These are phyloP conservation scores for Actinomortierella ambigua DNA, from an alignment of 371 early-diverging fungal genomes.

Conservation along the genomic window DNA sequence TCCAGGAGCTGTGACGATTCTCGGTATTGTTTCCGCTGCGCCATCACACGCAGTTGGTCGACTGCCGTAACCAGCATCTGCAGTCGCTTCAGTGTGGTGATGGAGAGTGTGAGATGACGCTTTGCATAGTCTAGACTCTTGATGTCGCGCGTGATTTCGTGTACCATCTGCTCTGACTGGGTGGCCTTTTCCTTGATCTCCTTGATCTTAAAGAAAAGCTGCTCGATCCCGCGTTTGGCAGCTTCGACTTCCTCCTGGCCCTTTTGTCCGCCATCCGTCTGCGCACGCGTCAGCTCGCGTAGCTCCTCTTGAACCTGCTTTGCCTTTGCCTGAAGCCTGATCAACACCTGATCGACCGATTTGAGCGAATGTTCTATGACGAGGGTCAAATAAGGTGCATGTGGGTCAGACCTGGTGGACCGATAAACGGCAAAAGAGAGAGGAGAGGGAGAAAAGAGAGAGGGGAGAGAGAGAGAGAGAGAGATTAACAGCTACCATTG, in stretches of 20 bases:
- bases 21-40: constrained; percentile 69
- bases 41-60: constrained; percentile 74
- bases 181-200: constrained; percentile 85
- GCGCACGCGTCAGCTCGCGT: constrained; percentile 70
- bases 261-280: constrained; percentile 62
- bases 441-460: not conserved
- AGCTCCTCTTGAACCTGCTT: constrained; percentile 66
- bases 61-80: constrained; percentile 90
- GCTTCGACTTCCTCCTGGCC: constrained; percentile 68
- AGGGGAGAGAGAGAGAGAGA: not conserved
- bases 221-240: constrained; percentile 73
- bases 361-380: constrained; percentile 72
- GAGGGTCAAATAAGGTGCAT: not conserved
- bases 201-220: constrained; percentile 78
- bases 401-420: not conserved
- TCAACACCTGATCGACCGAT: constrained; percentile 67
- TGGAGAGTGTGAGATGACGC: constrained; percentile 81
- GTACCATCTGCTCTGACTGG: constrained; percentile 86
- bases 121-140: constrained; percentile 94
- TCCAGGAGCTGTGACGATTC: constrained; percentile 83
- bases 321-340: constrained; percentile 65
- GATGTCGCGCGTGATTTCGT: constrained; percentile 95
- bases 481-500: constrained; percentile 51
- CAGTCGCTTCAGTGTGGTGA: constrained; percentile 81
- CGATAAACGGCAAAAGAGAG: constrained; percentile 1